phyloP scores from a whole-genome alignment of 257 asterid species.

The Marsdenia floribunda region DNA sequence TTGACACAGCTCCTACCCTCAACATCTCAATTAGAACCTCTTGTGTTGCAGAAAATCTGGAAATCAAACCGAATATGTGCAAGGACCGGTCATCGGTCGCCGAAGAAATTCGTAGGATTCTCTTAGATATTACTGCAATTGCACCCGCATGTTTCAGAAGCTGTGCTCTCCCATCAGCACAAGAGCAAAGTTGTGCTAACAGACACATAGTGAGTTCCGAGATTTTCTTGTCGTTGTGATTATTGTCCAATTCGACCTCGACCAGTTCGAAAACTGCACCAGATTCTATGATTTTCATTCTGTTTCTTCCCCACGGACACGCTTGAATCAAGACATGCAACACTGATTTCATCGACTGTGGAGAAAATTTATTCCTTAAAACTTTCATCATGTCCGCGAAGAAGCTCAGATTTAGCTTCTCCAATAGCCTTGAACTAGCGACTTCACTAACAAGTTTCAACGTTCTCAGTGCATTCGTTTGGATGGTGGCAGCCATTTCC shows the following conservation, averaged over 20 bases:
- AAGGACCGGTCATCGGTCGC: constrained; percentile 51
- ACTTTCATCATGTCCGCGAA: constrained; percentile 26
- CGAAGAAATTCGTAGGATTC: constrained; percentile 60
- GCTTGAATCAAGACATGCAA: constrained; percentile 44
- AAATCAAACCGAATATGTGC: constrained; percentile 47
- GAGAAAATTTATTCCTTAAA: constrained; percentile 21
- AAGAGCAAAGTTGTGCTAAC: constrained; percentile 53
- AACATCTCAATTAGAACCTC: constrained; percentile 76
- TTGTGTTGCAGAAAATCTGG: constrained; percentile 49
- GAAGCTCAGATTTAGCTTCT: constrained; percentile 29
- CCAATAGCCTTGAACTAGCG: constrained; percentile 22
- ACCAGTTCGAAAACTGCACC: constrained; percentile 49
- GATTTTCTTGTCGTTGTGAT: constrained; percentile 21
- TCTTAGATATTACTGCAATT: constrained; percentile 55
- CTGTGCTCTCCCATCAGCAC: constrained; percentile 85
- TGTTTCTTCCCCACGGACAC: constrained; percentile 45
- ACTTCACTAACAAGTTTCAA: constrained; percentile 32
- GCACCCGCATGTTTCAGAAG: constrained; percentile 61
- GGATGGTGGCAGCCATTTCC: constrained; percentile 13
- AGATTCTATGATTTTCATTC: constrained; percentile 41
- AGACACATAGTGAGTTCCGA: constrained; percentile 52
- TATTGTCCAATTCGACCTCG: constrained; percentile 45
- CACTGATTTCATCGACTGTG: constrained; percentile 31
- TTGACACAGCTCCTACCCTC: constrained; percentile 75
- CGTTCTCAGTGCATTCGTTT: constrained; percentile 34